These are phyloP conservation scores for Vitellaria paradoxa DNA, from an alignment of 179 eudicot genomes.

Conservation along the genomic window DNA sequence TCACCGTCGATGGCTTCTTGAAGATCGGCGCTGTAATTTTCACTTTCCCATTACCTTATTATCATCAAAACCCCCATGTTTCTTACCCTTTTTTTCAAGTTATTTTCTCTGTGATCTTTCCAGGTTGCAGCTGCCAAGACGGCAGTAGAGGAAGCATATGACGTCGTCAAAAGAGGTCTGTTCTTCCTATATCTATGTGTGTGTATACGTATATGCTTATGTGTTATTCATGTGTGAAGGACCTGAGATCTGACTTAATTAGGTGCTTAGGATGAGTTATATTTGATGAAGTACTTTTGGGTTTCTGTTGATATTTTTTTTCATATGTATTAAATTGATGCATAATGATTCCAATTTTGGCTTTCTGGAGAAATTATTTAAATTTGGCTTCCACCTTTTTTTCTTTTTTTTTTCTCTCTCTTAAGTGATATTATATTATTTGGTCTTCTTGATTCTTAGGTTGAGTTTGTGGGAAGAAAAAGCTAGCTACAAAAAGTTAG, in stretches of 20 bases:
- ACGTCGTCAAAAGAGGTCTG: constrained; percentile 47
- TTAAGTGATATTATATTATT: background rate
- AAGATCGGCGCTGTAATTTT: constrained; percentile 68
- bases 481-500: too few species aligned
- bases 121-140: constrained; percentile 75
- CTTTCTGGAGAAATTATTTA: background rate
- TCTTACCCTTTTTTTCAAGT: background rate
- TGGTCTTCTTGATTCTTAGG: too few species aligned
- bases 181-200: background rate
- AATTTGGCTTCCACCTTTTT: too few species aligned
- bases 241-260: background rate
- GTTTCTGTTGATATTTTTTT: background rate
- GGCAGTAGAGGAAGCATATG: constrained; percentile 69
- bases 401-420: background rate
- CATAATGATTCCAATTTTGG: background rate
- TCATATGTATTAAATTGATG: background rate
- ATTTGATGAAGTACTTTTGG: background rate
- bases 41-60: too few species aligned
- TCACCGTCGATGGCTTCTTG: constrained; percentile 72
- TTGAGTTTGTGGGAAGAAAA: too few species aligned
- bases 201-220: background rate
- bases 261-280: background rate
- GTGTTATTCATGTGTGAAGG: background rate
- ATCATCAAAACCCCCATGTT: background rate
- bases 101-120: constrained; percentile 1